Conservation (phyloP, 257 asterid genomes). For the Ballota nigra region DNA sequence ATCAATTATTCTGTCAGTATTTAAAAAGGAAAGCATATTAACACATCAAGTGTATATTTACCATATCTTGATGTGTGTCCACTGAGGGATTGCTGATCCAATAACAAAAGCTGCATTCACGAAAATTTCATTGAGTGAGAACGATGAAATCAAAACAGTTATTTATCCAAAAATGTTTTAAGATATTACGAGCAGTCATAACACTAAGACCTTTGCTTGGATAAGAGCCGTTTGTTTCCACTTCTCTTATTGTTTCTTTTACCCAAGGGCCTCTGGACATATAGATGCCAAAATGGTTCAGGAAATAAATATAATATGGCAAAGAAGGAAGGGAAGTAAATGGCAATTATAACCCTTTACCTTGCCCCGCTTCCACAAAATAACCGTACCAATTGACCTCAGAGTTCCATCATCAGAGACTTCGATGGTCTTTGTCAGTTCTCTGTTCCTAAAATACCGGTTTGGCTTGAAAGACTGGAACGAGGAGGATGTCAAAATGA, state of each 20-base stretch:
- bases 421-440: slow-evolving; percentile 44
- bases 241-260: slow-evolving; percentile 28
- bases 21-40: neutral
- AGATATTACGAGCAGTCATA: neutral
- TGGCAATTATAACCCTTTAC: slow-evolving; percentile 28
- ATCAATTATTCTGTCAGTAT: neutral
- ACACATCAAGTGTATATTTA: slow-evolving; percentile 19
- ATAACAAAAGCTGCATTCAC: slow-evolving; percentile 52
- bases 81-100: slow-evolving; percentile 52
- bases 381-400: slow-evolving; percentile 45
- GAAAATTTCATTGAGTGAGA: slow-evolving; percentile 12
- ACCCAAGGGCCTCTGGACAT: slow-evolving; percentile 39
- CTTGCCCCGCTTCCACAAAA: slow-evolving; percentile 66
- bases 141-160: neutral
- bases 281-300: neutral
- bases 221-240: slow-evolving; percentile 43
- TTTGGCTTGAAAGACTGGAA: slow-evolving; percentile 58
- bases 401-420: slow-evolving; percentile 48
- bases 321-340: neutral
- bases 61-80: slow-evolving; percentile 44
- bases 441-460: slow-evolving; percentile 47
- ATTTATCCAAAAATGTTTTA: neutral
- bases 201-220: slow-evolving; percentile 2
- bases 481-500: neutral
- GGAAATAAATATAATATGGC: slow-evolving; percentile 5